phyloP scores from a whole-genome alignment of 2,329 filamentous ascomycete species.

The Xylaria sp. region DNA sequence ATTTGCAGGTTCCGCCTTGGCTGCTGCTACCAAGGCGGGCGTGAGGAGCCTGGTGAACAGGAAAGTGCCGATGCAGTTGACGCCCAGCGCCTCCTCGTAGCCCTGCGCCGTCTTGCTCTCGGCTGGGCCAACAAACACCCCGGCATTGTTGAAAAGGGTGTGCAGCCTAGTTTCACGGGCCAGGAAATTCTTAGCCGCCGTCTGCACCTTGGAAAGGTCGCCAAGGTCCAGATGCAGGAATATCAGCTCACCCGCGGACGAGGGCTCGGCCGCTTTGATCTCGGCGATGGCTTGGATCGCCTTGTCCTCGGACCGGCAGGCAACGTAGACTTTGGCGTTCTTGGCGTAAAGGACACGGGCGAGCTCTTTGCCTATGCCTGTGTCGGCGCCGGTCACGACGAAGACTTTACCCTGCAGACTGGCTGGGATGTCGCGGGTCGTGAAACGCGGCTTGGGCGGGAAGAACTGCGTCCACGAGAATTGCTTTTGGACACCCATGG shows the following conservation, averaged over 20 bases:
- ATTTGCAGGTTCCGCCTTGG: background rate
- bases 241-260: constrained; percentile 8
- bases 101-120: constrained; percentile 23
- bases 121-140: background rate
- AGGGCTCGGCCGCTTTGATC: background rate
- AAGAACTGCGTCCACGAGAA: constrained; percentile 24
- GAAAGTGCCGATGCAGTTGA: constrained; percentile 28
- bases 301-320: background rate
- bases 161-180: constrained; percentile 15
- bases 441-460: constrained; percentile 33
- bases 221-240: constrained; percentile 19
- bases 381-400: constrained; percentile 3
- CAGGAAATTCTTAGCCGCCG: constrained; percentile 7
- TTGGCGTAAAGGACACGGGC: background rate
- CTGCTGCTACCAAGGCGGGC: constrained; percentile 1
- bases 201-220: constrained; percentile 16
- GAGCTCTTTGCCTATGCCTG: constrained; percentile 14
- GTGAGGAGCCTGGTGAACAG: constrained; percentile 30
- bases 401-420: constrained; percentile 11
- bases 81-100: constrained; percentile 22
- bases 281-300: background rate
- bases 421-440: constrained; percentile 34
- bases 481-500: no score
- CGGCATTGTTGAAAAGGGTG: constrained; percentile 32
- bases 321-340: constrained; percentile 14